Base-by-base conservation (phyloP, 2,329 filamentous ascomycete genomes). In the Cordyceps javanica region DNA sequence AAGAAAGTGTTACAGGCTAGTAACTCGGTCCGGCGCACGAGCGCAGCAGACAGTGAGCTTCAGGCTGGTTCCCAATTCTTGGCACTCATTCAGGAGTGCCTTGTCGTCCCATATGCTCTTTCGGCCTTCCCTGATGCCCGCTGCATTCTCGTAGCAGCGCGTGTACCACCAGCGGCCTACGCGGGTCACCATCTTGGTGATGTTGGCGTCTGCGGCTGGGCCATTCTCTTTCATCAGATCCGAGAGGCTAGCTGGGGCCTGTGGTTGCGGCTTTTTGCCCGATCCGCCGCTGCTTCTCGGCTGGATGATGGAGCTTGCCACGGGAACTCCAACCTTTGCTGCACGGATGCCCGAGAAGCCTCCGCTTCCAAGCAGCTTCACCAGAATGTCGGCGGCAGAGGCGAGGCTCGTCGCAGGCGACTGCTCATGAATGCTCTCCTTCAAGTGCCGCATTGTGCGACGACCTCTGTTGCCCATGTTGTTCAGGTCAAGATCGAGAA, bases 161-260 rank as follows among this genome's bases (percentile, higher is more conserved):
- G 85, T 89, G 72, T 96, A 97, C 94, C 94, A 99, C 91, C 93
- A 97, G 44, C 94, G 82, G 2, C 91, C 93, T 11, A 97, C 93
- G 61, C 86, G 88, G 16, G 91, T 88, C 23, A 97, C 91, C 80
- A 96, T 96, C 67, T 90, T 92, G 14, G 91, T 90, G 67, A 97
- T 96, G 63, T 85, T 87, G 67, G 91, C 90, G 63, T 96, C 91
- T 23, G 88, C 87, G 14, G 82, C 77, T 0, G 83, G 78, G n/a
- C 83, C 82, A 36, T 86, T 80, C 62, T 90, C 86, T 30, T 80
- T 85, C 72, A 91, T 87, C 73, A 91, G 84, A 66, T 91, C 88
- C 1, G 85, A 84, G 1, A 91, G 75, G 61, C 77, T 82, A 21
- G 80, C 75, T 55, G 82, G 76, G 41, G 83, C 66, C 39, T 72